Conservation (phyloP, 2,329 filamentous ascomycete species). For the Orbilia brochopaga region DNA sequence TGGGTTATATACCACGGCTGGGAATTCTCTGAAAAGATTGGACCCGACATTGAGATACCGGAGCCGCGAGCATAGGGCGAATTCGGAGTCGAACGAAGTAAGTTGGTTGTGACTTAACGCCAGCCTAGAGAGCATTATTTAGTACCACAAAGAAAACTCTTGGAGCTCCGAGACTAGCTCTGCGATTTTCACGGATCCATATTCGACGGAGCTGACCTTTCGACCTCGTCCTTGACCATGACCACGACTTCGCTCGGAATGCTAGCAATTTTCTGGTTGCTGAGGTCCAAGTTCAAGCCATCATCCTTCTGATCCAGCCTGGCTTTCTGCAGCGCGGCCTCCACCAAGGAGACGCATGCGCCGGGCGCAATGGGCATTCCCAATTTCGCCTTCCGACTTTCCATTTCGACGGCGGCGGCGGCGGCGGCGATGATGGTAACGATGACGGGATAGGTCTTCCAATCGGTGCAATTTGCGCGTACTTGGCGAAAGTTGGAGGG, state of each 20-base stretch:
- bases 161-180: slow-evolving; percentile 1
- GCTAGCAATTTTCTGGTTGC: slow-evolving; percentile 61
- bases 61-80: slow-evolving; percentile 52
- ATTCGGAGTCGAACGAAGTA: slow-evolving; percentile 53
- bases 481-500: too few species aligned
- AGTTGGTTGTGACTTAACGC: slow-evolving; percentile 64
- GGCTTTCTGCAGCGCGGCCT: slow-evolving; percentile 34
- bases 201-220: slow-evolving; percentile 58
- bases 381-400: slow-evolving; percentile 21
- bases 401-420: slow-evolving; percentile 12
- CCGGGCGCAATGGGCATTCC: slow-evolving; percentile 18
- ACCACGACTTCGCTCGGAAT: slow-evolving; percentile 63
- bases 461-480: neutral
- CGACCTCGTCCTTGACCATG: slow-evolving; percentile 64
- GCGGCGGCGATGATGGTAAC: neutral
- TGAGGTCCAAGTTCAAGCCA: slow-evolving; percentile 62
- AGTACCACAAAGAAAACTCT: slow-evolving; percentile 29
- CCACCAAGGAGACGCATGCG: slow-evolving; percentile 29
- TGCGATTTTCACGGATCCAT: neutral
- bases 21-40: slow-evolving; percentile 55
- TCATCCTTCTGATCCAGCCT: slow-evolving; percentile 24
- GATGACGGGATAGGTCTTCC: neutral
- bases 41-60: slow-evolving; percentile 55
- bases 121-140: slow-evolving; percentile 55
- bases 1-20: slow-evolving; percentile 48